phyloP scores from a whole-genome alignment of 805 yeast genomes.

The Saturnispora serradocipensis region DNA sequence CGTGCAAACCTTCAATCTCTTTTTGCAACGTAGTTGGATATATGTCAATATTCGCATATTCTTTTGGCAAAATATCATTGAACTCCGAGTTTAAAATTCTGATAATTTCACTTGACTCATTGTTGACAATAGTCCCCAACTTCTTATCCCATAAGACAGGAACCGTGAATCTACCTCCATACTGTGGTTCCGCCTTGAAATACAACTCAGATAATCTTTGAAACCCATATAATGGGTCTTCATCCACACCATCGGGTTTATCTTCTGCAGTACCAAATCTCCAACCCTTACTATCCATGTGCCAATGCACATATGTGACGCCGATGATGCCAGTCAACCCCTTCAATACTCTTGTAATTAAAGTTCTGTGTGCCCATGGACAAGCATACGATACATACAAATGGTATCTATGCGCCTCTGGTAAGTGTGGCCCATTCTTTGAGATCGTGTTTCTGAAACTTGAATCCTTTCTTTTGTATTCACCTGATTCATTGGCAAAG shows the following conservation, averaged over 20 bases:
- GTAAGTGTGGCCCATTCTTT: slow-evolving; percentile 52
- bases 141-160: slow-evolving; percentile 91
- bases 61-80: slow-evolving; percentile 42
- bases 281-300: slow-evolving; percentile 86
- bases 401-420: slow-evolving; percentile 78
- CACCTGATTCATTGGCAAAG: slow-evolving; percentile 45
- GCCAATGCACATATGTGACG: slow-evolving; percentile 83
- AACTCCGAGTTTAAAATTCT: slow-evolving; percentile 76
- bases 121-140: slow-evolving; percentile 74
- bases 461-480: slow-evolving; percentile 41
- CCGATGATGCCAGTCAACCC: slow-evolving; percentile 57
- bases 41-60: slow-evolving; percentile 44
- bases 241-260: slow-evolving; percentile 38
- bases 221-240: slow-evolving; percentile 52
- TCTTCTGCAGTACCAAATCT: slow-evolving; percentile 48
- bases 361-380: slow-evolving; percentile 92
- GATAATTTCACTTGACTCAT: slow-evolving; percentile 84
- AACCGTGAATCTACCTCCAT: slow-evolving; percentile 79
- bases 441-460: slow-evolving; percentile 56
- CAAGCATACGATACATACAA: slow-evolving; percentile 83
- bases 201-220: slow-evolving; percentile 63
- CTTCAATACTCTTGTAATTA: slow-evolving; percentile 64
- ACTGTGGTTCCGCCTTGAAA: slow-evolving; percentile 64
- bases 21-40: slow-evolving; percentile 48
- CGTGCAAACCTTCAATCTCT: slow-evolving; percentile 68